A percentile compares a stretch with the other conserved stretches of the same genome.
Evolutionary conservation across 768 basidiomycete genomes (phyloP).

Genomic region (Multifurca ochricompacta): DNA sequence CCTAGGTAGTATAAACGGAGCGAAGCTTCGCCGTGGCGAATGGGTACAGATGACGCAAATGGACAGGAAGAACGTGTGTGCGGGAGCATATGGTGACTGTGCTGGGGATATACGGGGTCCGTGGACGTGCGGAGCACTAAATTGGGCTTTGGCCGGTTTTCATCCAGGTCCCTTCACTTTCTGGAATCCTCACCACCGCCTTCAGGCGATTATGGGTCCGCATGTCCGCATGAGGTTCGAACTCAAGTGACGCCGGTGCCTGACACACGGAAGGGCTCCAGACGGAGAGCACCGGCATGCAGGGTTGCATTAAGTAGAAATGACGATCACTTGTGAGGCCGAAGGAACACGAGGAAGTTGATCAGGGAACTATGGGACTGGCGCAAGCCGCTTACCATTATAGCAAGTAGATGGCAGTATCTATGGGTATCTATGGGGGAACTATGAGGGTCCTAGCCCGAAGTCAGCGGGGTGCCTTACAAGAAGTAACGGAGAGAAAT

Average conservation of each 20-base stretch:
- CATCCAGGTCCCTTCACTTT: neutral
- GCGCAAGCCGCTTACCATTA: no score
- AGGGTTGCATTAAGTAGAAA: neutral
- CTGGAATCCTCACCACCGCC: neutral
- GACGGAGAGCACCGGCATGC: neutral
- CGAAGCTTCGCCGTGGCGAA: neutral
- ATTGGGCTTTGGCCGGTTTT: neutral
- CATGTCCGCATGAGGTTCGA: neutral
- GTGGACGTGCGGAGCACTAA: neutral
- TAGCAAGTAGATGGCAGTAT: no score
- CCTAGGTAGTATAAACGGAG: neutral
- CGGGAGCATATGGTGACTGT: neutral
- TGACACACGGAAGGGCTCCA: neutral
- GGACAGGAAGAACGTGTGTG: neutral
- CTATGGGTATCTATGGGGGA: no score
- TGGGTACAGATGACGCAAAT: conserved; percentile 11
- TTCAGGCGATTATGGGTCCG: neutral
- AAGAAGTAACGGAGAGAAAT: neutral
- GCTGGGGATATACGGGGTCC: neutral
- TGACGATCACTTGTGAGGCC: neutral
- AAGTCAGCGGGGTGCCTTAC: no score
- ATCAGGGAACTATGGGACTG: neutral
- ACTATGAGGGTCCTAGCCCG: no score
- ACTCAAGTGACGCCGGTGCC: neutral
- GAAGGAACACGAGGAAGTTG: neutral